Evolutionary conservation across 2,329 filamentous ascomycete species (phyloP), one percentile per base, ranked within the genome.

Genomic region (Falciphora oryzae): DNA sequence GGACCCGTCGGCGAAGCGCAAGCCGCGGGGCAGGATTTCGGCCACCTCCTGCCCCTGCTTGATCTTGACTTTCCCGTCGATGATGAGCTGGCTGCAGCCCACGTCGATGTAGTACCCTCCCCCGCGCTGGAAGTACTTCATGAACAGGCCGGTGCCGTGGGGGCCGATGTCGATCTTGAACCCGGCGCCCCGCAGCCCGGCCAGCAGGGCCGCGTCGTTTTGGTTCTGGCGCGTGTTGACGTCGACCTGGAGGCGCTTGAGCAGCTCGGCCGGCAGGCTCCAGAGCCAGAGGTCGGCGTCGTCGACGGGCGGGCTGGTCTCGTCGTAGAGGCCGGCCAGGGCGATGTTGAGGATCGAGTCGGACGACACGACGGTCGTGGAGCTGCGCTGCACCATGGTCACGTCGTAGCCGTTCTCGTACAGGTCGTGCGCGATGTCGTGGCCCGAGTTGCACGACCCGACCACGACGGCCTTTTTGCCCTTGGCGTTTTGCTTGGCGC

Each of bases 51-150:
- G 81, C 4, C 79, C 80, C 63, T 80, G 77, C 66, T 80, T 79
- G 28, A 87, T 74, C 66, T 83, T 83, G 69, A 89, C 80, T 70
- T 82, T 82, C 28, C 84, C 83, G 50, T 85, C 80, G 62, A 80
- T 78, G 65, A 87, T 83, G 27, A 86, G 76, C 70, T 81, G 76
- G 50, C 78, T 80, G 59, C 76, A 78, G 16, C 84, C 84, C 14
- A 85, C 81, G 66, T 86, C 83, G 65, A 86, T 82, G 70, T 86
- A 86, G 71, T 86, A 86, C 5, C 85, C 84, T 1, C 85, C 85
- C 11, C 85, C 85, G 5, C 84, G 81, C 68, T 85, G 82, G 64
- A 85, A 78, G 70, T 88, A 89, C 71, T 88, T 88, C 38, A 81
- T 75, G 64, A 82, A 78, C 1, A 88, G 74, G 0, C 86, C 86